Evolutionary conservation across 2,329 filamentous ascomycete genomes (phyloP).

Genomic region (Fragosphaeria purpurea): DNA sequence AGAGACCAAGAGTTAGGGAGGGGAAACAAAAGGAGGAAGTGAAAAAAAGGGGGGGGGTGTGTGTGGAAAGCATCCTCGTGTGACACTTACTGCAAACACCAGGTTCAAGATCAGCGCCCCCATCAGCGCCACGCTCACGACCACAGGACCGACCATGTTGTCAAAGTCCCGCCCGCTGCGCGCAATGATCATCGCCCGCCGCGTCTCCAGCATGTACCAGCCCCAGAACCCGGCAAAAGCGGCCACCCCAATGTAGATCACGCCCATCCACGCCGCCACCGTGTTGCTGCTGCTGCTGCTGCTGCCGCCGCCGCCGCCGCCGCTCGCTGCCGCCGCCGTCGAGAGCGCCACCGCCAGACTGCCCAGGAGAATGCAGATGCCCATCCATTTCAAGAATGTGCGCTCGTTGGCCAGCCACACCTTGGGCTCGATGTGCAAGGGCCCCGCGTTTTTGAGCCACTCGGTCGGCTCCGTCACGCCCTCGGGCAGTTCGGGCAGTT

Average conservation of each 20-base stretch:
- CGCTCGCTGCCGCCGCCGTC: constrained; percentile 53
- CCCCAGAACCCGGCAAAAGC: constrained; percentile 81
- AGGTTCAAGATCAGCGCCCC: constrained; percentile 79
- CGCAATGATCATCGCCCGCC: constrained; percentile 69
- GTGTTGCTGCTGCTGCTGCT: constrained; percentile 50
- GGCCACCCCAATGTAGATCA: constrained; percentile 73
- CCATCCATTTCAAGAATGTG: constrained; percentile 98
- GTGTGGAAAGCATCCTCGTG: too few species aligned
- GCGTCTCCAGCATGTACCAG: constrained; percentile 67
- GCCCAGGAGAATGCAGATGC: constrained; percentile 81
- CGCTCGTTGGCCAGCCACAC: constrained; percentile 98
- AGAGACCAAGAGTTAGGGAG: not conserved
- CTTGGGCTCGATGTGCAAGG: constrained; percentile 89
- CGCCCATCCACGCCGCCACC: constrained; percentile 69
- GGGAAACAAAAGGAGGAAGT: not conserved
- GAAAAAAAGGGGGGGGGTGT: not conserved
- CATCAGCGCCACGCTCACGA: constrained; percentile 71
- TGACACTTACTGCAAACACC: constrained; percentile 60
- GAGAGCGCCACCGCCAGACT: constrained; percentile 76
- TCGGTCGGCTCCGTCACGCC: constrained; percentile 76
- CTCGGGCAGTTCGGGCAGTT: constrained; percentile 54
- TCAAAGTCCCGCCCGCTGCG: constrained; percentile 91
- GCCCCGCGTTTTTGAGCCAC: constrained; percentile 92
- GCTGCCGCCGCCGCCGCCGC: not conserved
- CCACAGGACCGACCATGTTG: constrained; percentile 71